Percentiles rank a stretch among this genome's conserved stretches.
phyloP scores from a whole-genome alignment of 768 basidiomycete genomes.

The Candolleomyces aberdarensis region DNA sequence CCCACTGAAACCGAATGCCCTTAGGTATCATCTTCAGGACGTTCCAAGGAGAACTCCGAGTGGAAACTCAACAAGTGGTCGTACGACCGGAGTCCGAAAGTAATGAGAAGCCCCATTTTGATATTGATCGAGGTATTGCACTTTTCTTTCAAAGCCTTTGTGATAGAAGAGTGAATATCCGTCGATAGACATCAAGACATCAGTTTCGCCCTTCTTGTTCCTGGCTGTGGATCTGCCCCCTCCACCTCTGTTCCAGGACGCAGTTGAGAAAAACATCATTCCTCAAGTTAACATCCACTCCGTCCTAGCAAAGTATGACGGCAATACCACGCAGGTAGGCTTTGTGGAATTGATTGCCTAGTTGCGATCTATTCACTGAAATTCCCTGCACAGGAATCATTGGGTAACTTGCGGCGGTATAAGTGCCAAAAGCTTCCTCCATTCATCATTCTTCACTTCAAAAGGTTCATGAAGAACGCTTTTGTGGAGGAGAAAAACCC shows the following conservation, averaged over 20 bases:
- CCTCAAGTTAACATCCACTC: constrained; percentile 93
- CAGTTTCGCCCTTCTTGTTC: constrained; percentile 90
- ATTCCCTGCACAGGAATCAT: constrained; percentile 59
- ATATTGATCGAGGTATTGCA: constrained; percentile 81
- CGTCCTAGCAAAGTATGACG: constrained; percentile 93
- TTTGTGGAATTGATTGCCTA: constrained; percentile 4
- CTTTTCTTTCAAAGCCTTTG: constrained; percentile 14
- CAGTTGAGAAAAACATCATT: constrained; percentile 97
- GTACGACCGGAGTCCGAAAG: constrained; percentile 74
- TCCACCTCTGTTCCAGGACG: constrained; percentile 95
- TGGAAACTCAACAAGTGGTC: constrained; percentile 92
- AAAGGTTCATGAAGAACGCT: constrained; percentile 92
- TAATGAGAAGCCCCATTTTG: constrained; percentile 84
- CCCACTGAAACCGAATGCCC: constrained; percentile 13
- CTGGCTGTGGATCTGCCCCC: constrained; percentile 95
- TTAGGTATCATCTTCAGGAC: constrained; percentile 87
- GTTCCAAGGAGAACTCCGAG: constrained; percentile 91
- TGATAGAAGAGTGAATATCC: neutral
- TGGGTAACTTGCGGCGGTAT: constrained; percentile 81
- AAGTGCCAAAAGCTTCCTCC: constrained; percentile 88
- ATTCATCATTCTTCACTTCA: constrained; percentile 93
- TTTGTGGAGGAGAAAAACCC: constrained; percentile 99
- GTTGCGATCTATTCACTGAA: neutral
- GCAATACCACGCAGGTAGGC: constrained; percentile 76
- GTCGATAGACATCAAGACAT: constrained; percentile 76